Percentiles rank a stretch among this genome's conserved stretches.
Conservation (phyloP, 768 basidiomycete genomes). For the Cytidiella melzeri region DNA sequence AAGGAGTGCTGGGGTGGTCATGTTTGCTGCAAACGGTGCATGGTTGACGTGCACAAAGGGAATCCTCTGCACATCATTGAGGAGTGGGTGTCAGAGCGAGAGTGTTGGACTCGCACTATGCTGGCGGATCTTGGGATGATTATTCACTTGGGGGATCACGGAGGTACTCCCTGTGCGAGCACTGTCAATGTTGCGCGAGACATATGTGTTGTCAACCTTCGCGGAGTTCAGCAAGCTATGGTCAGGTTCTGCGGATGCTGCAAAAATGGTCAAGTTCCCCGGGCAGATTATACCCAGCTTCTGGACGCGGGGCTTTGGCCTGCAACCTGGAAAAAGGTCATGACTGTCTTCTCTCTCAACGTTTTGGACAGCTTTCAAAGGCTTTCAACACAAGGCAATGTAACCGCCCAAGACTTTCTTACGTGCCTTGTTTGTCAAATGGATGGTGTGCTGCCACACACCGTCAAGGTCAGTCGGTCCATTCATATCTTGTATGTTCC, state of each 20-base stretch:
- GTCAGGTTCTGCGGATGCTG: constrained; percentile 6
- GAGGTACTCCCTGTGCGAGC: not conserved
- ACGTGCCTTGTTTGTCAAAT: not conserved
- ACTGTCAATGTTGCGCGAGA: not conserved
- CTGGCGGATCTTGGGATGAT: not conserved
- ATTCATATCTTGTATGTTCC: not conserved
- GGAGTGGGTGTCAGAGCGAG: not conserved
- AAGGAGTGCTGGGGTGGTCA: not conserved
- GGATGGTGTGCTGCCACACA: not conserved
- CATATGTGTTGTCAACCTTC: constrained; percentile 2
- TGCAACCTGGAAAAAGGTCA: not conserved
- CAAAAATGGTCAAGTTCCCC: not conserved
- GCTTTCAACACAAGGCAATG: not conserved
- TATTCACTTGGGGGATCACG: not conserved
- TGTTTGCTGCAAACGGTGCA: not conserved
- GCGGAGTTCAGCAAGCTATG: not conserved
- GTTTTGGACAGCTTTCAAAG: not conserved
- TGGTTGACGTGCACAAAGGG: not conserved
- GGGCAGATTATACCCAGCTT: not conserved
- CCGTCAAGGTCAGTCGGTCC: not conserved
- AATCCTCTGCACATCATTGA: not conserved
- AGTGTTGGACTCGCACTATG: not conserved
- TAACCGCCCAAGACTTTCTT: constrained; percentile 6
- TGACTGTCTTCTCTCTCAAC: constrained; percentile 4
- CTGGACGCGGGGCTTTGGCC: constrained; percentile 4